A percentile compares a stretch with the other conserved stretches of the same genome.
These are phyloP conservation scores for Aspergillus steynii DNA, from an alignment of 495 filamentous ascomycete species.

Conservation along the genomic window DNA sequence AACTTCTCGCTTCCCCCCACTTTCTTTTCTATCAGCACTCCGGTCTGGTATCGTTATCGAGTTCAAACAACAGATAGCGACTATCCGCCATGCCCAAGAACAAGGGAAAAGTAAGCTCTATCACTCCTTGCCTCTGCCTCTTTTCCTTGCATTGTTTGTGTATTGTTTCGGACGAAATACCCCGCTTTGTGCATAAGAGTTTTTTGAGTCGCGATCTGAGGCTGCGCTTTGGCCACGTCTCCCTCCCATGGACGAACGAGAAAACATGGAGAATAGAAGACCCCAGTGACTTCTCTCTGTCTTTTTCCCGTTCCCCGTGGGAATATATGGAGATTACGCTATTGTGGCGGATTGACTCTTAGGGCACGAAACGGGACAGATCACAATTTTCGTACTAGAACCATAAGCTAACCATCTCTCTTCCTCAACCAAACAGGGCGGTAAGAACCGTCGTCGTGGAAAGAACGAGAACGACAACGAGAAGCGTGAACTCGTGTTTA, in stretches of 20 bases:
- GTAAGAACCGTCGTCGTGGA: conserved; percentile 96
- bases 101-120: conserved; percentile 84
- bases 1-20: conserved; percentile 18
- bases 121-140: conserved; percentile 20
- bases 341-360: background rate
- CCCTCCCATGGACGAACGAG: background rate
- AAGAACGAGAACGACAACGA: conserved; percentile 99
- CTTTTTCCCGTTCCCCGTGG: background rate
- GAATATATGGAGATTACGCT: background rate
- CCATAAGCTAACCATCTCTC: background rate
- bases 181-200: conserved; percentile 9
- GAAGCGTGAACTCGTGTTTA: conserved; percentile 98
- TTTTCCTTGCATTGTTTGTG: conserved; percentile 31
- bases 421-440: conserved; percentile 61
- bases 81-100: conserved; percentile 86
- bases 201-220: background rate
- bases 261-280: background rate
- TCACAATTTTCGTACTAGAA: background rate
- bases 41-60: conserved; percentile 20
- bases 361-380: background rate
- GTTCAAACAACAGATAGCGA: conserved; percentile 24
- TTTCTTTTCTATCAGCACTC: conserved; percentile 16
- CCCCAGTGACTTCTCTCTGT: background rate
- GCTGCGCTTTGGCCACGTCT: background rate
- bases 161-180: conserved; percentile 16